Base-by-base conservation (phyloP, 2,329 filamentous ascomycete species). In the Scedosporium dehoogii region DNA sequence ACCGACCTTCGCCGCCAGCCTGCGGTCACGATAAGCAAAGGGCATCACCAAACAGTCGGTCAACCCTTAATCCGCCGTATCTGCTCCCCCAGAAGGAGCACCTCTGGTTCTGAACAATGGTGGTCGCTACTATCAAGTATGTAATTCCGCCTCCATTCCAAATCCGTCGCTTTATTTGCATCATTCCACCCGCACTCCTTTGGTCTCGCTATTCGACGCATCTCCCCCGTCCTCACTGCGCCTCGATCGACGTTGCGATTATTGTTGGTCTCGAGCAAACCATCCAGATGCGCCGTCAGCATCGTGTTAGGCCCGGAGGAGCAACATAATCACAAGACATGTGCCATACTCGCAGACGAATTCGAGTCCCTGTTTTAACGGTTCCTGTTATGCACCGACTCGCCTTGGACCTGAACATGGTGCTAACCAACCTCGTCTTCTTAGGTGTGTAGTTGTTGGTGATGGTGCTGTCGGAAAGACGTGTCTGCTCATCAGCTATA, bases 401-500 rank as follows among this genome's bases (percentile, higher is more conserved):
- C n/a, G 6, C n/a, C 16, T 4, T 46, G 21, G n/a, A 29, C 23
- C 23, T 23, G 23, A 27, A 55, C 51, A 55, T 23, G 18, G 23
- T 55, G 55, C 44, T 63, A 53, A 58, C 46, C 44, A 58, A 12
- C 29, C 23, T n/a, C 42, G 14, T 27, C 21, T 51, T 64, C 57
- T 14, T 64, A 99, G 94, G 80, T 99, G 94, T 80, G 94, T 99
- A 72, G 94, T 99, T 70, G 94, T 99, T 72, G 94, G 94, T 75
- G 94, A 99, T 78, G 94, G 94, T 92, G 94, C 94, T 68, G 94
- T 99, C 70, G 94, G 94, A 76, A 99, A 99, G 84, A 99, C 94
- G 68, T 99, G 94, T 79, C 86, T 99, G 67, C 86, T 99, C 74
- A 99, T 99, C 80, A 96, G 91, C 75, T 99, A 99, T 79, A 99